Conservation (phyloP, 495 filamentous ascomycete species). For the Hypomontagnella submonticulosa region DNA sequence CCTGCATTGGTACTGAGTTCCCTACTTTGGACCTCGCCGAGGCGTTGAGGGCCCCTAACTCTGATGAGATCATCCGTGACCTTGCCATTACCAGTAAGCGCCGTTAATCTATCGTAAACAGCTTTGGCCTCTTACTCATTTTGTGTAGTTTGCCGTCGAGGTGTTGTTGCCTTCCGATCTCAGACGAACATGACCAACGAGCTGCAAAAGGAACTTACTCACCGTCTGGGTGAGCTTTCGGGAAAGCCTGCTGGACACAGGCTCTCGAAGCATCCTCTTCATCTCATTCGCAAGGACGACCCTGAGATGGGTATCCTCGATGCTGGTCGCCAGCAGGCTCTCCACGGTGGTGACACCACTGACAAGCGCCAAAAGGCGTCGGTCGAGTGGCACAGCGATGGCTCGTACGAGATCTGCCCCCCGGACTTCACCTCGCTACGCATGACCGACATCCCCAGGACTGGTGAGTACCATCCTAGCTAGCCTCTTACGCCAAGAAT, state of each 20-base stretch:
- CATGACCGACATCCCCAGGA: slow-evolving; percentile 48
- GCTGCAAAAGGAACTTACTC: slow-evolving; percentile 49
- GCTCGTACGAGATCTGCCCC: slow-evolving; percentile 45
- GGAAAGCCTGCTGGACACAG: slow-evolving; percentile 39
- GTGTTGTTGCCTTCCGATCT: slow-evolving; percentile 66
- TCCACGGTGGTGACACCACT: too few relatives aligned
- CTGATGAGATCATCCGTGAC: slow-evolving; percentile 70
- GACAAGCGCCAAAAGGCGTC: too few relatives aligned
- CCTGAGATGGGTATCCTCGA: too few relatives aligned
- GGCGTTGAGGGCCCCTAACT: slow-evolving; percentile 66
- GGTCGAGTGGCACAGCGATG: slow-evolving; percentile 50
- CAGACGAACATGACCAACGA: slow-evolving; percentile 49
- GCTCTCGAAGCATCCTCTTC: too few relatives aligned
- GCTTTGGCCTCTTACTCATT: slow-evolving; percentile 43
- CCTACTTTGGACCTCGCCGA: slow-evolving; percentile 65
- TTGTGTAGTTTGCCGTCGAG: slow-evolving; percentile 58
- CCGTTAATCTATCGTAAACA: neutral
- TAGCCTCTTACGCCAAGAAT: too few relatives aligned
- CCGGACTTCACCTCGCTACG: slow-evolving; percentile 46
- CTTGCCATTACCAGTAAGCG: slow-evolving; percentile 68
- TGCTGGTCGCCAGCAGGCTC: too few relatives aligned
- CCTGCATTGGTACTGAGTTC: slow-evolving; percentile 74
- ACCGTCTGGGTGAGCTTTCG: slow-evolving; percentile 47
- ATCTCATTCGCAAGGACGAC: slow-evolving; percentile 47
- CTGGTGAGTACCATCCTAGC: slow-evolving; percentile 28